Percentiles rank a stretch among this genome's conserved stretches.
These are phyloP conservation scores for Penicillium silybi DNA, from an alignment of 495 filamentous ascomycete genomes.

Conservation along the genomic window DNA sequence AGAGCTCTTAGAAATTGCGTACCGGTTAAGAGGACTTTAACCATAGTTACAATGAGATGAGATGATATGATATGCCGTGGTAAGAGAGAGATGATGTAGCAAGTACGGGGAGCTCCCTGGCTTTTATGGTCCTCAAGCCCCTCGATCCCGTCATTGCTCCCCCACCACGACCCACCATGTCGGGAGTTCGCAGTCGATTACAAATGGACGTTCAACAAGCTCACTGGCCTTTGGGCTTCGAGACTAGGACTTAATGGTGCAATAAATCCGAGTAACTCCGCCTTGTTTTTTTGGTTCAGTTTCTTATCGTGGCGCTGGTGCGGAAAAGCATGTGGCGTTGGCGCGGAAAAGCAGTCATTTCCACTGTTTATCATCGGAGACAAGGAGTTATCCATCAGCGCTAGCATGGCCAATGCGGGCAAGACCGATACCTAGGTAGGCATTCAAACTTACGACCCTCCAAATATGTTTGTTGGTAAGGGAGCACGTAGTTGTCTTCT, in stretches of 20 bases:
- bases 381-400: background rate
- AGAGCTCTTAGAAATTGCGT: conserved; percentile 3
- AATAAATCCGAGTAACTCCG: conserved; percentile 7
- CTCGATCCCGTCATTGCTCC: conserved; percentile 26
- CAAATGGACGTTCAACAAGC: conserved; percentile 9
- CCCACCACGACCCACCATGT: conserved; percentile 10
- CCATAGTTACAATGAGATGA: conserved; percentile 26
- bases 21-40: conserved; percentile 44
- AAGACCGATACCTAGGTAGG: background rate
- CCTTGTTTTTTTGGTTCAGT: background rate
- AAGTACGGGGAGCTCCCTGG: conserved; percentile 4
- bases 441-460: background rate
- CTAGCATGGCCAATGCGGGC: background rate
- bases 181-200: conserved; percentile 10
- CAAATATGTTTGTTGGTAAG: background rate
- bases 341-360: background rate
- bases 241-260: conserved; percentile 1
- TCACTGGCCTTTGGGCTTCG: background rate
- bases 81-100: background rate
- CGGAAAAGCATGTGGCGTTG: background rate
- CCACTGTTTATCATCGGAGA: background rate
- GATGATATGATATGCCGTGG: background rate
- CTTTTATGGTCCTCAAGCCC: conserved; percentile 20
- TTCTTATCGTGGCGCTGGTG: background rate
- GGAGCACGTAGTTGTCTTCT: background rate